Evolutionary conservation across 108 stramenopile species (phyloP).

Genomic region (Aureococcus anophagefferens): DNA sequence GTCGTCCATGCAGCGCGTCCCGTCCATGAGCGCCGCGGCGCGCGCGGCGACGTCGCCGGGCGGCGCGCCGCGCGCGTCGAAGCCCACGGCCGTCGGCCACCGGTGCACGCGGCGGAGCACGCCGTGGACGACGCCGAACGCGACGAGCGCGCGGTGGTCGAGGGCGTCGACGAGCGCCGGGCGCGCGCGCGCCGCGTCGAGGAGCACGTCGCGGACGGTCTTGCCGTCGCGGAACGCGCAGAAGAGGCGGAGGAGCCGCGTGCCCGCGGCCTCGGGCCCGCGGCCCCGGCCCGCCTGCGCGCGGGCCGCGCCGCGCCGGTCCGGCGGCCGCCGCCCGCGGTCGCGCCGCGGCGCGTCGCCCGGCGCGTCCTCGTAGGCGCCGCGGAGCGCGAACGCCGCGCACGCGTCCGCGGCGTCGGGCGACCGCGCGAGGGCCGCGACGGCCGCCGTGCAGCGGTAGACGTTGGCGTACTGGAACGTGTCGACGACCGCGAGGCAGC

Average conservation of each 20-base stretch:
- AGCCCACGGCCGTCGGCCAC: constrained; percentile 43
- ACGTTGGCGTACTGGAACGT: constrained; percentile 79
- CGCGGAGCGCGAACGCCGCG: not conserved
- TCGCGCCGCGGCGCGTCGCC: no score
- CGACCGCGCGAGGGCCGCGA: not conserved
- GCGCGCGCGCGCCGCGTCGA: constrained; percentile 42
- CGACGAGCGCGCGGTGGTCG: constrained; percentile 69
- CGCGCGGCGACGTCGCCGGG: not conserved
- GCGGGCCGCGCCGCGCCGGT: no score
- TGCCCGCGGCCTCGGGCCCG: not conserved
- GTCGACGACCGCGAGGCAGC: constrained; percentile 65
- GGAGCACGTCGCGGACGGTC: constrained; percentile 9
- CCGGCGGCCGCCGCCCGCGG: no score
- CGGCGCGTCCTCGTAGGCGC: not conserved
- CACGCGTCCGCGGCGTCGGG: not conserved
- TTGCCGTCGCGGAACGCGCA: constrained; percentile 6
- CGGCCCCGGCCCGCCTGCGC: not conserved
- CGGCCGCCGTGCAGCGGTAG: constrained; percentile 53
- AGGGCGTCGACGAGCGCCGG: constrained; percentile 50
- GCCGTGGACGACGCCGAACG: constrained; percentile 73
- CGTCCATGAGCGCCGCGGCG: not conserved
- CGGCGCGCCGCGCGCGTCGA: not conserved
- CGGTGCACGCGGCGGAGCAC: constrained; percentile 65
- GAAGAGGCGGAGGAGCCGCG: constrained; percentile 1
- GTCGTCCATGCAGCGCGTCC: not conserved